Evolutionary conservation across 163 green algal species (phyloP), one percentile per base, ranked within the genome.

Genomic region (Scenedesmus sp.): DNA sequence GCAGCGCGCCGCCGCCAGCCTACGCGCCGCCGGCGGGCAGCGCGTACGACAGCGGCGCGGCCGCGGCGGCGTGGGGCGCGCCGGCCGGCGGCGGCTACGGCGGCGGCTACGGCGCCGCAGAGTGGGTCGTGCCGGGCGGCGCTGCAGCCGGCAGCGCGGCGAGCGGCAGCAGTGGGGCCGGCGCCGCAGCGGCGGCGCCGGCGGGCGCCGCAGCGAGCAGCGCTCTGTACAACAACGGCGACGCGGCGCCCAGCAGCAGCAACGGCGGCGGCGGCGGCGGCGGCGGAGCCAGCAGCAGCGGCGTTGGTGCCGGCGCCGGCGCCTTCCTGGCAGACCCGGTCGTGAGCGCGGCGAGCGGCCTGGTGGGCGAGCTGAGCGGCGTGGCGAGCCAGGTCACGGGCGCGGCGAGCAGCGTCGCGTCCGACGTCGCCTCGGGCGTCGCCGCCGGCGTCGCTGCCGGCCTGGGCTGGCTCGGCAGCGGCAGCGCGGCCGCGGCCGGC

Each of bases 351-450:
- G n/a, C n/a, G n/a, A 20, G 33, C 48, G 62, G 33, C 20, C 36
- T 70, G 18, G 62, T 70, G 51, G 36, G 20, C 36, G 36, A 77
- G 4, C 53, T 77, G 53, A 39, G 53, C 14, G 53, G 54, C 1
- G 69, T 36, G 45, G 69, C 69, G 20, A 33, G 53, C 29, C 22
- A 44, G 56, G 69, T 67, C 15, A n/a, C 69, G 14, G 53, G 54
- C 1, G 69, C 34, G 45, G 69, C 69, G 20, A 33, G 53, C 29
- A 22, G 57, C 57, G 69, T 67, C 15, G 69, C 69, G 18, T 63
- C 34, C 47, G 39, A 57, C n/a, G 54, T 77, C 5, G 71, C 45
- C 2, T 64, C 71, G 53, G 58, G 48, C 53, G 71, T 70, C 44
- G 71, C 71, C 24, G 44, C 71, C 17, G 31, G 45, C 18, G 29